Evolutionary conservation across 2,329 filamentous ascomycete genomes (phyloP).

Genomic region (Beauveria caledonica): DNA sequence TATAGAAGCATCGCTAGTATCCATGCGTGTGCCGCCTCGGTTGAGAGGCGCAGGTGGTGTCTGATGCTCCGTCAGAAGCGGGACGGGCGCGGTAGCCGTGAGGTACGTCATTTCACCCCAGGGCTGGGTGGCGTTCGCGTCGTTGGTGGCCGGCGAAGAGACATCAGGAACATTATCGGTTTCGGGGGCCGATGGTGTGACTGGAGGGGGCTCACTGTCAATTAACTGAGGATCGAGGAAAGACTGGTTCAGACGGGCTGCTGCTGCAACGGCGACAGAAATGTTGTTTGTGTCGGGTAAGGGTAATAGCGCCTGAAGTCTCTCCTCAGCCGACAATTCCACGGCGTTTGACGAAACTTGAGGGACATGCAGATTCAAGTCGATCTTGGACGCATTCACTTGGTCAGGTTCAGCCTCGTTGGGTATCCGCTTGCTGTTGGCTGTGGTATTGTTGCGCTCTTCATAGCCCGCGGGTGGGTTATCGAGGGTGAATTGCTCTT

Average conservation of each 20-base stretch:
- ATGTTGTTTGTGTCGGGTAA: constrained; percentile 42
- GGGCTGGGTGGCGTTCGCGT: constrained; percentile 29
- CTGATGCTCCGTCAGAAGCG: constrained; percentile 23
- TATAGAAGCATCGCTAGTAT: constrained; percentile 32
- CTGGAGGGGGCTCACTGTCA: constrained; percentile 22
- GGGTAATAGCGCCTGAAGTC: constrained; percentile 39
- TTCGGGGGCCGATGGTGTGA: constrained; percentile 22
- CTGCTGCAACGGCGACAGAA: constrained; percentile 48
- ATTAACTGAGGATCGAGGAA: constrained; percentile 46
- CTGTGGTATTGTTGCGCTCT: constrained; percentile 17
- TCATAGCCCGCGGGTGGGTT: constrained; percentile 46
- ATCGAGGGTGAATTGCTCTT: constrained; percentile 52
- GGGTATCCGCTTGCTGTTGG: neutral
- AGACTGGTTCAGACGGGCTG: constrained; percentile 45
- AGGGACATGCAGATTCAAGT: constrained; percentile 11
- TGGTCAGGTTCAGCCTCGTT: constrained; percentile 12
- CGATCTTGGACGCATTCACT: constrained; percentile 9
- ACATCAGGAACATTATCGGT: constrained; percentile 17
- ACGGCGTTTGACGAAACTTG: constrained; percentile 20
- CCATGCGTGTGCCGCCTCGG: constrained; percentile 46
- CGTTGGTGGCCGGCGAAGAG: constrained; percentile 17
- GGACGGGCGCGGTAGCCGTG: constrained; percentile 26
- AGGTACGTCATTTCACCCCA: constrained; percentile 48
- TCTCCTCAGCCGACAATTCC: constrained; percentile 40
- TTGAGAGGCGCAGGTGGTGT: constrained; percentile 25